These are phyloP conservation scores for Pestalotiopsis sp. DNA, from an alignment of 2,329 filamentous ascomycete species.

Conservation along the genomic window DNA sequence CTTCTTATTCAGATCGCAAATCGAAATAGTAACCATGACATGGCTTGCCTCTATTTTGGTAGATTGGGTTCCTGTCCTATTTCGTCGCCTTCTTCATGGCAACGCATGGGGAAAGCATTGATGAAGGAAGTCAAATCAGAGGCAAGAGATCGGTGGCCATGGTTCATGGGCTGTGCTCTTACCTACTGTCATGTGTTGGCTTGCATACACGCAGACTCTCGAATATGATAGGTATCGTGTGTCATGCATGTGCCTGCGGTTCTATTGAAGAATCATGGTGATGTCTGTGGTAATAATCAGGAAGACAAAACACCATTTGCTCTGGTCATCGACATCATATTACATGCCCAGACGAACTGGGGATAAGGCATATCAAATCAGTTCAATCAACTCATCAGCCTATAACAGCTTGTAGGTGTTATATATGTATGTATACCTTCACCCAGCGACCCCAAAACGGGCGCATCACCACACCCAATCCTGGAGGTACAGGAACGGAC, in stretches of 20 bases:
- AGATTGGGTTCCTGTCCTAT: background rate
- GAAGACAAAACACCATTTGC: background rate
- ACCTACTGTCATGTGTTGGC: background rate
- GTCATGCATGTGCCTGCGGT: background rate
- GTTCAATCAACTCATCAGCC: background rate
- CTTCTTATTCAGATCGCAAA: background rate
- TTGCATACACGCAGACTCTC: background rate
- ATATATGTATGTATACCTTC: conserved; percentile 20
- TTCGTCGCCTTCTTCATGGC: background rate
- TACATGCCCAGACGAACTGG: background rate
- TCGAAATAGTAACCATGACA: conserved; percentile 7
- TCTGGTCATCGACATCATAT: background rate
- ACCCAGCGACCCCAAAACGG: conserved; percentile 17
- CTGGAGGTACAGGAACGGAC: background rate
- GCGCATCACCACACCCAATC: background rate
- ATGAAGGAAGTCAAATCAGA: background rate
- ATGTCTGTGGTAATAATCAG: background rate
- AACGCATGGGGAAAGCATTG: background rate
- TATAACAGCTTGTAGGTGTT: conserved; percentile 7
- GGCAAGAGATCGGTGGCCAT: background rate
- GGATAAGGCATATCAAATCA: background rate
- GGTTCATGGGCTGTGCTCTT: background rate
- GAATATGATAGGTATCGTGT: background rate
- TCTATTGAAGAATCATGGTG: background rate
- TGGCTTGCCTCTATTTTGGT: background rate